Evolutionary conservation across 2,329 filamentous ascomycete species (phyloP).

Genomic region (Aspergillus sp.): DNA sequence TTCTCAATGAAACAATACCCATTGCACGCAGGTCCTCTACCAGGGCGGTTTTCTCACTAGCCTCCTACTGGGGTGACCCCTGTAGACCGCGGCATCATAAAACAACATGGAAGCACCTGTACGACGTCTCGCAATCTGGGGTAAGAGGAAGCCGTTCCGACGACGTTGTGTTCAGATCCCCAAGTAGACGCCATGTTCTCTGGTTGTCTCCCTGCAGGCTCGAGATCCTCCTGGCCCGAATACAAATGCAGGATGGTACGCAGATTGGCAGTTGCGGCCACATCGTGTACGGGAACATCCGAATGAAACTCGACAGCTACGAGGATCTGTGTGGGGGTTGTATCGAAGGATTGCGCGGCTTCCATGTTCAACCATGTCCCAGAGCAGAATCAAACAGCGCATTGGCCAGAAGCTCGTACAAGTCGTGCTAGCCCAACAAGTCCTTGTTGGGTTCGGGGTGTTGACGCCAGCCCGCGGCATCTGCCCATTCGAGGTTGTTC

Average conservation of each 20-base stretch:
- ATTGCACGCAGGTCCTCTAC: conserved; percentile 2
- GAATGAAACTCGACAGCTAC: background rate
- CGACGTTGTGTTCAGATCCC: conserved; percentile 7
- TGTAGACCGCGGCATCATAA: conserved; percentile 12
- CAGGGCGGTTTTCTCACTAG: conserved; percentile 2
- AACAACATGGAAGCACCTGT: conserved; percentile 13
- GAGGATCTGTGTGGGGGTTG: background rate
- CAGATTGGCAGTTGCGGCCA: too few relatives aligned
- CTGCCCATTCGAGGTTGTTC: too few relatives aligned
- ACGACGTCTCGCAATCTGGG: conserved; percentile 12
- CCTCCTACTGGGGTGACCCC: conserved; percentile 6
- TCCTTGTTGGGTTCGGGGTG: too few relatives aligned
- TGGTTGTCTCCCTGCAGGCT: too few relatives aligned
- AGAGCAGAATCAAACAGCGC: too few relatives aligned
- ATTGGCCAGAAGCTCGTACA: too few relatives aligned
- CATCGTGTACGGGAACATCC: background rate
- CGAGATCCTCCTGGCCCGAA: background rate
- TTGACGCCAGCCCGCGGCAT: too few relatives aligned
- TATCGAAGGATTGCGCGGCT: background rate
- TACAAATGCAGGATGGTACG: background rate
- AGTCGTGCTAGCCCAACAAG: too few relatives aligned
- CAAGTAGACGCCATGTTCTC: background rate
- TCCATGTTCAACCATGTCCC: too few relatives aligned
- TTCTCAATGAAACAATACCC: conserved; percentile 3
- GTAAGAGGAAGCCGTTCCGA: conserved; percentile 6